These are phyloP conservation scores for Rasamsonia emersonii DNA, from an alignment of 2,329 filamentous ascomycete genomes.

Conservation along the genomic window DNA sequence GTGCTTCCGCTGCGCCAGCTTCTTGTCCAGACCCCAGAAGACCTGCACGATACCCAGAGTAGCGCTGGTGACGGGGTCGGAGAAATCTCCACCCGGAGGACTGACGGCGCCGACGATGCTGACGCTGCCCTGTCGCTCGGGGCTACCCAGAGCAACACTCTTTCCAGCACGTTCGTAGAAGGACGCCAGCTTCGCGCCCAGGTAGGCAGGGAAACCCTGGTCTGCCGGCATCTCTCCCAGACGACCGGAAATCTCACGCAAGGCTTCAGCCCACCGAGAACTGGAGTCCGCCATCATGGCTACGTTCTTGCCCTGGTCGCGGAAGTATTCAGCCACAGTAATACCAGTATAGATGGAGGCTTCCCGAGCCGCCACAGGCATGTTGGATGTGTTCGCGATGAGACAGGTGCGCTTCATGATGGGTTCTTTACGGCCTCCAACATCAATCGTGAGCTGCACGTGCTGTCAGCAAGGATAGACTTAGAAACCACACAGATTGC, in stretches of 20 bases:
- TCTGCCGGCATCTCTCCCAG: conserved; percentile 99
- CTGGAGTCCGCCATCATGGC: conserved; percentile 98
- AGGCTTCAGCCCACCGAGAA: conserved; percentile 95
- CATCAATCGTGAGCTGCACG: conserved; percentile 69
- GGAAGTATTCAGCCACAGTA: conserved; percentile 91
- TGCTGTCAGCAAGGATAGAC: conserved; percentile 10
- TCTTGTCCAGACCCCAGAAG: conserved; percentile 99
- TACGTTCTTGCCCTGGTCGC: conserved; percentile 92
- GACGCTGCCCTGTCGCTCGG: conserved; percentile 82
- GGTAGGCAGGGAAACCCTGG: conserved; percentile 97
- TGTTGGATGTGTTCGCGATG: conserved; percentile 99
- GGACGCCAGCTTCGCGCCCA: conserved; percentile 91
- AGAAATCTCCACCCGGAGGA: conserved; percentile 97
- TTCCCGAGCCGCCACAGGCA: conserved; percentile 97
- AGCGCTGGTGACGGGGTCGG: conserved; percentile 87
- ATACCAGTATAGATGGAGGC: conserved; percentile 98
- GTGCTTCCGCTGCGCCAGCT: conserved; percentile 96
- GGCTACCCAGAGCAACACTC: conserved; percentile 76
- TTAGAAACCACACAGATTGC: background rate
- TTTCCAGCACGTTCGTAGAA: conserved; percentile 98
- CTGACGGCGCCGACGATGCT: conserved; percentile 97
- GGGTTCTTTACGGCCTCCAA: conserved; percentile 89
- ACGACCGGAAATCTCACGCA: conserved; percentile 97
- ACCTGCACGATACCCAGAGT: conserved; percentile 97
- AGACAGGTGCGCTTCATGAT: conserved; percentile 99